Evolutionary conservation across 1,139 yeast genomes (phyloP), one percentile per base, ranked within the genome.

Genomic region (Pichia inconspicua): DNA sequence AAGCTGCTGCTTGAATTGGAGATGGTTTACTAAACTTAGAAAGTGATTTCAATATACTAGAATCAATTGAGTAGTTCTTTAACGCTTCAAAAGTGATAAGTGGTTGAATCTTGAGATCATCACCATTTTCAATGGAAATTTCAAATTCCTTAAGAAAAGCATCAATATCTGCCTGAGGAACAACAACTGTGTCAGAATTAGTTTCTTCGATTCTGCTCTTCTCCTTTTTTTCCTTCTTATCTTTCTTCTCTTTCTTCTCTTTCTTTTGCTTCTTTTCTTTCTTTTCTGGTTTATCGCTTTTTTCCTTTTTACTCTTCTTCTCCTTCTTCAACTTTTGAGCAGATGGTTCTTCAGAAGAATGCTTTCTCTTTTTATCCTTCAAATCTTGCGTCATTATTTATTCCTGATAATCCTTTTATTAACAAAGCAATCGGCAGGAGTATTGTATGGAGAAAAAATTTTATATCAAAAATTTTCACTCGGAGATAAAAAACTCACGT

Each of bases 1-100:
- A 92, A 12, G 97, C 78, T 34, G 82, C 90, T n/a, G 96, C 79
- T 71, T 92, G 99, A 60, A 92, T 92, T 34, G 98, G 97, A 5
- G 97, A 90, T 49, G 98, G 99, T 58, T 79, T 82, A 31, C 88
- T 84, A 70, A 87, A 92, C 58, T 80, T 78, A 39, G 78, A 66
- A 44, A 90, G 73, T 44, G 77, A 79, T 12, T 71, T 62, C 53
- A 75, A 74, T 52, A 90, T 77, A 49, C 75, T 70, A 2, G 77
- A 56, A 53, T 80, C 76, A 47, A 90, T 74, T 6, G 64, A 53
- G 3, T 53, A 53, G 4, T 66, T 55, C 11, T 48, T 52, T 32
- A 92, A 72, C 46, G 84, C 80, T 42, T 74, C 72, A 59, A 92
- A 90, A 4, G 81, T 67, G 47, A 90, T 67, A 27, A 83, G 68